Base-by-base conservation (phyloP, 2,329 filamentous ascomycete genomes). In the Diaporthe ilicicola region DNA sequence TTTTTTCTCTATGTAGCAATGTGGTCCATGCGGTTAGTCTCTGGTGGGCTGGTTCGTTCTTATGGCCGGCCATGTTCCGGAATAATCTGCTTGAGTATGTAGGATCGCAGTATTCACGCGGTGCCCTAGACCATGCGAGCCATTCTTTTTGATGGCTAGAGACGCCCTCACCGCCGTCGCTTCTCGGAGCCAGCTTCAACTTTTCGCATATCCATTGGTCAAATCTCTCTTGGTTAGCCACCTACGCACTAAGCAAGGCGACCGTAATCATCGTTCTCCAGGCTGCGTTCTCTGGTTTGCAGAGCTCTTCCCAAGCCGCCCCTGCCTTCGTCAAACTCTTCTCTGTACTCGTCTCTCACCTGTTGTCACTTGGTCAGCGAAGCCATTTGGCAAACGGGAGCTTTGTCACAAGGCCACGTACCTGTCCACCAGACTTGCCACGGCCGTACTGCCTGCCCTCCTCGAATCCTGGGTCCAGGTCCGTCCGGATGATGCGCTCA, bases 361-460 rank as follows among this genome's bases (percentile, higher is more conserved):
- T 64, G 44, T 24, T 2, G 27, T 12, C 9, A 37, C 15, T 5
- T 22, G 4, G 29, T 64, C 44, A 64, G 44, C 24, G n/a, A 50
- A 6, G 4, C n/a, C 6, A 34, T 50, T n/a, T 8, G 29, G 19
- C n/a, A n/a, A 29, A 15, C 12, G 7, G 17, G 13, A 13, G n/a
- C 1, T 12, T 12, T 37, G 42, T 44, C 34, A n/a, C n/a, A 3
- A 4, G 8, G 29, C 15, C 29, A 50, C 29, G 13, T 37, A 64
- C 59, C 84, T 99, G 96, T 5, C 96, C 96, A 71, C 96, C 96
- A 72, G 94, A 97, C 85, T 97, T 97, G 77, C 95, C 95, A 67
- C 95, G 91, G 73, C 94, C 96, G 81, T 98, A 99, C 84, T 99
- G 96, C 72, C 96, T 90, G 8, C 96, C 96, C 84, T 99, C 96